Conservation (phyloP, 2,329 filamentous ascomycete genomes). For the Epichloe sylvatica region DNA sequence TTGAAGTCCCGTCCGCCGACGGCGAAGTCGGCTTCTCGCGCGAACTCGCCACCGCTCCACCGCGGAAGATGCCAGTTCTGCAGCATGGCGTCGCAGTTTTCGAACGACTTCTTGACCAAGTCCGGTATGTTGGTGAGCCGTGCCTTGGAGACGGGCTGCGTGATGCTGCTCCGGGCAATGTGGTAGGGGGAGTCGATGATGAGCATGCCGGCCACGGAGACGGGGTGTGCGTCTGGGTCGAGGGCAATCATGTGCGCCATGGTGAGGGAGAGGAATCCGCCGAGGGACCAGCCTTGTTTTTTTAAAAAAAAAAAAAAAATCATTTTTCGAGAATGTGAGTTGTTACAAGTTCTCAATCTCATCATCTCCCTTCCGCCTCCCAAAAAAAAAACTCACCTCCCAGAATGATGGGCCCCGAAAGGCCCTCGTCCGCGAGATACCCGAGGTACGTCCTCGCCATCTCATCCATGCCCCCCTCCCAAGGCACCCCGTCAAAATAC, state of each 20-base stretch:
- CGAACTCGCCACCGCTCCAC: conserved; percentile 11
- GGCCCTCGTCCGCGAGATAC: conserved; percentile 11
- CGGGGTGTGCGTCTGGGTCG: conserved; percentile 9
- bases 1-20: conserved; percentile 9
- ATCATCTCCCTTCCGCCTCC: too few relatives aligned
- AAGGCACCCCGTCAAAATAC: conserved; percentile 12
- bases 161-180: conserved; percentile 10
- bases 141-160: conserved; percentile 7
- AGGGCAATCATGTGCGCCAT: conserved; percentile 14
- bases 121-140: conserved; percentile 12
- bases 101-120: conserved; percentile 16
- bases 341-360: too few relatives aligned
- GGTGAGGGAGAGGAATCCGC: conserved; percentile 15
- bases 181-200: conserved; percentile 19
- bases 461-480: conserved; percentile 17
- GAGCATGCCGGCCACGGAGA: conserved; percentile 14
- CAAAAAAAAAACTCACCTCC: conserved; percentile 9
- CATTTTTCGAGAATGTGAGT: neutral
- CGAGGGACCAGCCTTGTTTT: conserved; percentile 17
- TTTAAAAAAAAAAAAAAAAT: too few relatives aligned
- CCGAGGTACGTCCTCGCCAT: conserved; percentile 17
- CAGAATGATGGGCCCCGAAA: conserved; percentile 14
- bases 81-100: conserved; percentile 18
- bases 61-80: conserved; percentile 15
- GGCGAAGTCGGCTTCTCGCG: conserved; percentile 6